Evolutionary conservation across 805 yeast genomes (phyloP), one percentile per base, ranked within the genome.

Genomic region (Saturnispora serradocipensis): DNA sequence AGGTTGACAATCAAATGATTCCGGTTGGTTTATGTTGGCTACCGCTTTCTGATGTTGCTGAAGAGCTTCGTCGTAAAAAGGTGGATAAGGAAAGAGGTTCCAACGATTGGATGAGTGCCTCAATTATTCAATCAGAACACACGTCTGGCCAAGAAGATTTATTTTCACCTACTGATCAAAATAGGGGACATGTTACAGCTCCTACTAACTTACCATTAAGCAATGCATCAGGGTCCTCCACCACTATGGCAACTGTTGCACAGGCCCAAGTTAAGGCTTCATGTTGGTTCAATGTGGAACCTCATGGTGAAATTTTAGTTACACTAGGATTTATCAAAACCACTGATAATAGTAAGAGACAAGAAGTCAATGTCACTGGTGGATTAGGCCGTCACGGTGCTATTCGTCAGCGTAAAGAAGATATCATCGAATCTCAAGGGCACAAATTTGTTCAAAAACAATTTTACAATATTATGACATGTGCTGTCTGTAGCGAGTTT

Each of bases 351-450:
- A 77, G 84, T 5, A 68, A 71, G 25, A 54, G 56, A 36, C 77
- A 75, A 18, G 75, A 73, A 49, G 73, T 71, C 46, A 78, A 73
- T 25, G 67, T 67, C 49, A 69, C 77, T 45, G 85, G 85, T 49
- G 88, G 88, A 0, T 73, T 86, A 50, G 91, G 88, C 34, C 95
- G 99, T 75, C 97, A 91, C 65, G 98, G 97, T 72, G 99, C 99
- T 56, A 91, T 93, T 57, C 85, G 96, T 62, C 93, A 88, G 67
- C 82, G 90, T 71, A 88, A 90, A 59, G 88, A 83, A 62, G 95
- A 87, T 58, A 88, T 93, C 2, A 87, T 82, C 64, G 97, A 91
- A 68, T 93, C 88, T 60, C 95, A 88, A 65, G 99, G 99, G 16
- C 99, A 93, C 70, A 95, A 88, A 67, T 93, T 93, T 70, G 95